Conservation (phyloP, 768 basidiomycete species). For the Suillus plorans region DNA sequence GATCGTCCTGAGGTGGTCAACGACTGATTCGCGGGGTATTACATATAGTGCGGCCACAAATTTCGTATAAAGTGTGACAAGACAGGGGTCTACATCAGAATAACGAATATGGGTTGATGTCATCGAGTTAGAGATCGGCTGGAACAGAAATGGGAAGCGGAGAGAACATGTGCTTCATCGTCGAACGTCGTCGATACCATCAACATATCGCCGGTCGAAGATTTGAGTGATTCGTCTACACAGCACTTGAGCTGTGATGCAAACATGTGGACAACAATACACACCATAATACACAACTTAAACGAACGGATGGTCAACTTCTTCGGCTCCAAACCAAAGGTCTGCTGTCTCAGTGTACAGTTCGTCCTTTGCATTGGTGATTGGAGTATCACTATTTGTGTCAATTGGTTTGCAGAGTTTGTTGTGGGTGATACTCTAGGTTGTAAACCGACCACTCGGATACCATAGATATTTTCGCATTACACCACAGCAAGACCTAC, state of each 20-base stretch:
- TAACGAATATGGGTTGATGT: not conserved
- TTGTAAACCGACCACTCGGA: not conserved
- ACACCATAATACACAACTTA: not conserved
- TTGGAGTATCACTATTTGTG: not conserved
- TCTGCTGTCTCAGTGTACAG: not conserved
- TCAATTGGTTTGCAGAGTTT: not conserved
- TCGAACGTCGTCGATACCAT: not conserved
- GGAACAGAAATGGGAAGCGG: not conserved
- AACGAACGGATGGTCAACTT: not conserved
- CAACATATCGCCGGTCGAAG: not conserved
- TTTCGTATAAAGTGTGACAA: not conserved
- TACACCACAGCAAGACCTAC: not conserved
- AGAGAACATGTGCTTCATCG: not conserved
- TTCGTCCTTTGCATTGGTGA: not conserved
- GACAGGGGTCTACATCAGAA: not conserved
- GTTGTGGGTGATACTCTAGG: not conserved
- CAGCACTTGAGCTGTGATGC: not conserved
- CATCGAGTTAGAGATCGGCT: not conserved
- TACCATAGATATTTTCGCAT: not conserved
- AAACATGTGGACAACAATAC: not conserved
- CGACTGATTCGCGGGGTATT: not conserved
- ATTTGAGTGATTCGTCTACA: not conserved
- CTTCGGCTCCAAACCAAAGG: not conserved
- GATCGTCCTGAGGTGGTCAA: not conserved
- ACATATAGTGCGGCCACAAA: not conserved